Evolutionary conservation across 2,329 filamentous ascomycete genomes (phyloP), one percentile per base, ranked within the genome.

Genomic region (Nannizzia gypsea): DNA sequence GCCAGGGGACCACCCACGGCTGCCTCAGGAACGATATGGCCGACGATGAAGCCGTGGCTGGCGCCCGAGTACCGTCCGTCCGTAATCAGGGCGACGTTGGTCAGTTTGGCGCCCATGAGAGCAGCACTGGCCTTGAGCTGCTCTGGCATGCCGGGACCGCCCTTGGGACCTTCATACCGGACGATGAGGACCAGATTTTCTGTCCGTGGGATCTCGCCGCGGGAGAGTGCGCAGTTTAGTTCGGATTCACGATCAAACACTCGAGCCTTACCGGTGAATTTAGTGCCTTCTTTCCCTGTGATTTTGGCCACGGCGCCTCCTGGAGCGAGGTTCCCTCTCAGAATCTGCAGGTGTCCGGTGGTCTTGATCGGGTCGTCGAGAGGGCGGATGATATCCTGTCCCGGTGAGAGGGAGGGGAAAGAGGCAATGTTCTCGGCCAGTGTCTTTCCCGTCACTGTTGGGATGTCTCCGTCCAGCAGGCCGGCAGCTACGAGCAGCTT

Each of bases 251-350:
- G 92, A 74, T 96, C 79, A 72, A 93, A 97, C 52, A 95, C 89
- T 20, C 85, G 81, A 0, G 90, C 92, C 64, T 83, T 84, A 56
- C 92, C 92, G 0, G 80, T 86, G 73, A 97, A 97, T 11, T 76
- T 78, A 5, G 90, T 80, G 1, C 92, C 92, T 73, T 97, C 92
- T 72, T 96, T 96, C 38, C 92, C 92, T 0, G 92, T 96, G 73
- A 97, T 96, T 74, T 97, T 97, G 62, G 90, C 91, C 1, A 97
- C 91, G 0, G 91, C 88, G 36, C 92, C 92, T 9, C 85, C 87
- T 1, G 92, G 92, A 2, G 91, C 89, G 34, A 96, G 81, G 71
- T 95, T 96, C 20, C 92, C 92, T 62, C 83, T 82, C 2, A 97
- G 81, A 62, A 97, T 88, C 72, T 92, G 90, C 62, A 97, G 81